Conservation (phyloP, 2,329 filamentous ascomycete species). For the Diaporthe aspalathi region DNA sequence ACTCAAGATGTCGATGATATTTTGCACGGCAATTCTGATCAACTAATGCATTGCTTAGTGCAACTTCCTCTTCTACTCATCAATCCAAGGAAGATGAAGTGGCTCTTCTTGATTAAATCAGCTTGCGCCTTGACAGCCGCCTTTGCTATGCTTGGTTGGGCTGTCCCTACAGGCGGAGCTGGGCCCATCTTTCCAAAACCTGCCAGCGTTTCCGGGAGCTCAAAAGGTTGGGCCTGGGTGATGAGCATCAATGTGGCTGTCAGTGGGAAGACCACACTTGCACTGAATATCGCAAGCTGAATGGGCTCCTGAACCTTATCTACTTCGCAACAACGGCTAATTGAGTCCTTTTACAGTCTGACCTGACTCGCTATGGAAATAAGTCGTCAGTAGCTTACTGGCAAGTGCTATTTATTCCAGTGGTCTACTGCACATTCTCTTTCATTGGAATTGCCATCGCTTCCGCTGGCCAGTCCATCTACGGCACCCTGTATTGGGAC, state of each 20-base stretch:
- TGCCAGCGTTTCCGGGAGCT: slow-evolving; percentile 52
- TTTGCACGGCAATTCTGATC: background rate
- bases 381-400: slow-evolving; percentile 44
- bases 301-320: background rate
- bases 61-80: slow-evolving; percentile 56
- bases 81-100: slow-evolving; percentile 56
- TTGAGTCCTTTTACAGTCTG: slow-evolving; percentile 44
- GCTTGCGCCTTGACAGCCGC: slow-evolving; percentile 48
- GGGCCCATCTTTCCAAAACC: slow-evolving; percentile 42
- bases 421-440: slow-evolving; percentile 59
- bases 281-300: slow-evolving; percentile 57
- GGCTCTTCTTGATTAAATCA: slow-evolving; percentile 57
- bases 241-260: slow-evolving; percentile 60
- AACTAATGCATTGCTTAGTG: slow-evolving; percentile 36
- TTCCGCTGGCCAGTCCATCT: slow-evolving; percentile 56
- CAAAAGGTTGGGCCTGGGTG: slow-evolving; percentile 55
- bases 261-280: slow-evolving; percentile 60
- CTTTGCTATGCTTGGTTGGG: slow-evolving; percentile 39
- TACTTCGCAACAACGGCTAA: background rate
- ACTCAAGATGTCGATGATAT: background rate
- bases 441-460: slow-evolving; percentile 61
- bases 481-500: slow-evolving; percentile 60
- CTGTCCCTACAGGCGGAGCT: slow-evolving; percentile 33
- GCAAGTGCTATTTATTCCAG: slow-evolving; percentile 59
- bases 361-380: slow-evolving; percentile 46